Evolutionary conservation across 495 filamentous ascomycete species (phyloP), one percentile per base, ranked within the genome.

Genomic region (Mytilinidion resinicola): DNA sequence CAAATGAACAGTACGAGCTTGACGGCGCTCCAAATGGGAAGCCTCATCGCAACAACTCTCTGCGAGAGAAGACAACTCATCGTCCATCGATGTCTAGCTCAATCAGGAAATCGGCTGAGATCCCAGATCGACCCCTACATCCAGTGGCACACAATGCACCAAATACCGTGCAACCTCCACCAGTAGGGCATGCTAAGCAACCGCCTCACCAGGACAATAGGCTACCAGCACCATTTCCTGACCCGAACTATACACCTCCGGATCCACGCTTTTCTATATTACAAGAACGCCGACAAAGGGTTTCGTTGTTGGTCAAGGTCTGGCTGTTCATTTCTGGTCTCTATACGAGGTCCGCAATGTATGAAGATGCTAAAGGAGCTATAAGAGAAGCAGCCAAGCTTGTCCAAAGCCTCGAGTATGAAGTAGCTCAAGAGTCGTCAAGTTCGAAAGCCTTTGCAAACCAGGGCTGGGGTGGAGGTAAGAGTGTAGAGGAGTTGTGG

Each of bases 291-390:
- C 65, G 71, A 37, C 70, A 72, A 1, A 71, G 61, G 46, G 52
- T 66, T n/a, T 64, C 62, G 1, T 86, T 63, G 19, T 78, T 96
- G 6, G 76, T 87, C n/a, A 84, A 82, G 53, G 82, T 95, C 20
- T 98, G 93, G 93, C 78, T 96, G 11, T 85, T 90, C 58, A 91
- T 96, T 48, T 85, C 89, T 3, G 85, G 85, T 0, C 82, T 96
- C 53, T 97, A 98, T 65, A 82, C 91, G 21, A 82, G 89, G 46
- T 89, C 91, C 10, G 82, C 78, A 1, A 82, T 91, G 69, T 81
- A 82, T 41, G 82, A 87, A 1, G 91, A 97, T 68, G 86, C 88
- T 1, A 77, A 79, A 41, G 86, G 84, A 49, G 89, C 93, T 1
- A 83, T 89, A 42, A 78, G 82, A 34, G 93, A 97, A 73, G 93